These are phyloP conservation scores for Botrytis sinoallii DNA, from an alignment of 2,329 filamentous ascomycete species.

Conservation along the genomic window DNA sequence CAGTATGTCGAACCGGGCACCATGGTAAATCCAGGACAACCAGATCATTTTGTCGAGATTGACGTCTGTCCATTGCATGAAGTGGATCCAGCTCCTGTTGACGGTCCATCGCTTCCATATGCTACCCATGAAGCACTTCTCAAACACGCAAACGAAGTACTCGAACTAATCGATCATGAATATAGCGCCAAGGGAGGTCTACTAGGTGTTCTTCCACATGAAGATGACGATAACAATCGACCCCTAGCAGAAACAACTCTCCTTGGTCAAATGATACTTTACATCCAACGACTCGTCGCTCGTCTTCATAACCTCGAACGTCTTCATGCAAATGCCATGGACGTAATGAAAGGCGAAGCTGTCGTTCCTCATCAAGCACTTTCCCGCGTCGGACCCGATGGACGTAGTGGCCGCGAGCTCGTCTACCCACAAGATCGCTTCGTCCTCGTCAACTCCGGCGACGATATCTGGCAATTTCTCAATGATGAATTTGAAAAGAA, in stretches of 20 bases:
- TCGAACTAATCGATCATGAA: slow-evolving; percentile 60
- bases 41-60: slow-evolving; percentile 14
- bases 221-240: slow-evolving; percentile 40
- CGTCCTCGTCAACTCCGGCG: slow-evolving; percentile 53
- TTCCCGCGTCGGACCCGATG: slow-evolving; percentile 50
- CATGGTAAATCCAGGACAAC: slow-evolving; percentile 13
- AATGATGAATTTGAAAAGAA: slow-evolving; percentile 44
- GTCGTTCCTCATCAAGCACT: slow-evolving; percentile 51
- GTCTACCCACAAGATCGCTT: slow-evolving; percentile 54
- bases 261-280: slow-evolving; percentile 56
- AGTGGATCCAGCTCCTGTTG: slow-evolving; percentile 14
- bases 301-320: slow-evolving; percentile 58
- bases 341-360: slow-evolving; percentile 50
- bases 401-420: slow-evolving; percentile 48
- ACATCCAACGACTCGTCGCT: slow-evolving; percentile 51
- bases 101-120: slow-evolving; percentile 29
- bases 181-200: slow-evolving; percentile 54
- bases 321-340: slow-evolving; percentile 49
- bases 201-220: slow-evolving; percentile 51
- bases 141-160: slow-evolving; percentile 56
- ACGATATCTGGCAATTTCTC: slow-evolving; percentile 49
- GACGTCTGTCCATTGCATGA: slow-evolving; percentile 33
- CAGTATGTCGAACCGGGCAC: background rate
- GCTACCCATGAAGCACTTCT: slow-evolving; percentile 42
- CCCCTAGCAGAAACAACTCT: slow-evolving; percentile 49